A percentile compares a stretch with the other conserved stretches of the same genome.
phyloP scores from a whole-genome alignment of 2,329 filamentous ascomycete species.

The Fusarium caatingaense region DNA sequence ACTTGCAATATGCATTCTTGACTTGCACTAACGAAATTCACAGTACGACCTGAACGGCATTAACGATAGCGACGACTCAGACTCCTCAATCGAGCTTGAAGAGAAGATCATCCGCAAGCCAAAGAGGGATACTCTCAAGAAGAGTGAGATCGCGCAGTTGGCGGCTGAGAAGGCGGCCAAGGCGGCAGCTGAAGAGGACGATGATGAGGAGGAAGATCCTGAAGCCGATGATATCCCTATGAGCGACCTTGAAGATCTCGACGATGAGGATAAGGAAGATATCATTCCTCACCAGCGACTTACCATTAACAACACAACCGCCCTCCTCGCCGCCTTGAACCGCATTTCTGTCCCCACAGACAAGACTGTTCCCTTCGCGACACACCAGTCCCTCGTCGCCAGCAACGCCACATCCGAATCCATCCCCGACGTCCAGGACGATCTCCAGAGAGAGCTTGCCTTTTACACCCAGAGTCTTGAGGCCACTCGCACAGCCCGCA shows the following conservation, averaged over 20 bases:
- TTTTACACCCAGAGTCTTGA: conserved; percentile 86
- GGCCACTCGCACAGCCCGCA: conserved; percentile 78
- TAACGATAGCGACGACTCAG: conserved; percentile 71
- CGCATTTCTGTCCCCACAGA: conserved; percentile 77
- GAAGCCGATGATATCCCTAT: conserved; percentile 90
- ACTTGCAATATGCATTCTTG: not conserved
- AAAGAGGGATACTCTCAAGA: conserved; percentile 59
- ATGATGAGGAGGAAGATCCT: conserved; percentile 73
- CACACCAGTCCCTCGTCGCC: conserved; percentile 82
- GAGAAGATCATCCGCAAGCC: conserved; percentile 69
- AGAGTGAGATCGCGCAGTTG: conserved; percentile 48
- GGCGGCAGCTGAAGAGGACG: conserved; percentile 48
- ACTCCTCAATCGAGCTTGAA: conserved; percentile 82
- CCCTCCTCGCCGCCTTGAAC: conserved; percentile 81
- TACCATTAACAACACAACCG: conserved; percentile 96
- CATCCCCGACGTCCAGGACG: conserved; percentile 88
- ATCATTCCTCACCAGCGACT: conserved; percentile 90
- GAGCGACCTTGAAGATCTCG: conserved; percentile 82
- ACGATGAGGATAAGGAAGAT: conserved; percentile 86
- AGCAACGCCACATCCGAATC: conserved; percentile 70
- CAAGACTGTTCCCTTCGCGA: conserved; percentile 79
- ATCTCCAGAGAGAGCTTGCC: conserved; percentile 89
- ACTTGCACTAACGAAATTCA: not conserved
- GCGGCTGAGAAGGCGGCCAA: conserved; percentile 28
- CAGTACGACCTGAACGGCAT: conserved; percentile 66